A percentile compares a stretch with the other conserved stretches of the same genome.
Conservation (phyloP, 2,329 filamentous ascomycete genomes). For the Madurella fahalii region DNA sequence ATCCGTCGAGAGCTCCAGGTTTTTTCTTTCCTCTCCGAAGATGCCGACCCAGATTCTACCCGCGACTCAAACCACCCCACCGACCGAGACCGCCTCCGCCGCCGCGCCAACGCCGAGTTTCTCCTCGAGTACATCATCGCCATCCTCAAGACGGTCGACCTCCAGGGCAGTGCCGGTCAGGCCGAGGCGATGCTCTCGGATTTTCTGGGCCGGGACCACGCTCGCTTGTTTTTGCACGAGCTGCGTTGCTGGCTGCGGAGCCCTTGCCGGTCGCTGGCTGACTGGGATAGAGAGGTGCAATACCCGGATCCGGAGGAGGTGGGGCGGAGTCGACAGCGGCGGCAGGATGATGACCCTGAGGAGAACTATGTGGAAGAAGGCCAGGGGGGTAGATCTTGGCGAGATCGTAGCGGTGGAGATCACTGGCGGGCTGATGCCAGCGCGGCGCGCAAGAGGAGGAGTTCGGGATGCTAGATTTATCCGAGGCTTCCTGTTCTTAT, state of each 20-base stretch:
- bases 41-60: conserved; percentile 23
- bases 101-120: conserved; percentile 68
- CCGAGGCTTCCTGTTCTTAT: too few relatives aligned
- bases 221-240: conserved; percentile 78
- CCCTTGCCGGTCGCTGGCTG: conserved; percentile 65
- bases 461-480: background rate
- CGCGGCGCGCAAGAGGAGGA: background rate
- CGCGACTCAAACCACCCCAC: conserved; percentile 2
- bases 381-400: conserved; percentile 5
- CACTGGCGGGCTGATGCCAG: conserved; percentile 20
- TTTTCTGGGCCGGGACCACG: conserved; percentile 70
- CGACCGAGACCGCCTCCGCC: conserved; percentile 27
- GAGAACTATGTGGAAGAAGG: background rate
- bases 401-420: conserved; percentile 16
- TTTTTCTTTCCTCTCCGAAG: conserved; percentile 62
- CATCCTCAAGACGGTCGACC: conserved; percentile 76
- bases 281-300: conserved; percentile 79
- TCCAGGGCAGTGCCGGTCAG: conserved; percentile 72
- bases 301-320: conserved; percentile 42
- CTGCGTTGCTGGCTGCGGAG: conserved; percentile 77
- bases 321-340: background rate
- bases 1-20: conserved; percentile 79
- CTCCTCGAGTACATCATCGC: conserved; percentile 81
- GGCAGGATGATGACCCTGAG: background rate
- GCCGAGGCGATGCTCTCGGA: conserved; percentile 76